Conservation (phyloP, 2,329 filamentous ascomycete genomes). For the Trichoderma koningii region DNA sequence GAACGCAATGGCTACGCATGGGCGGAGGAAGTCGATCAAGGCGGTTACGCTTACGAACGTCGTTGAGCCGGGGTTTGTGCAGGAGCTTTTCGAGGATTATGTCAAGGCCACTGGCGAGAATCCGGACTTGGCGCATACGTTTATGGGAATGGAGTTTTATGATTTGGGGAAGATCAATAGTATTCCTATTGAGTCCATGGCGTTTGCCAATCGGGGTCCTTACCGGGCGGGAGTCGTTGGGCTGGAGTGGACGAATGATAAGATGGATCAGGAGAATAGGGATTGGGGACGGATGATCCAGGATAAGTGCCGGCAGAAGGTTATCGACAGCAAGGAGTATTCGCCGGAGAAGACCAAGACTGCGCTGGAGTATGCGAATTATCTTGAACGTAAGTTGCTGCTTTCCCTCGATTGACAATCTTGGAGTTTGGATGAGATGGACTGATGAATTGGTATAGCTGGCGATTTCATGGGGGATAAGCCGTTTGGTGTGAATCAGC, state of each 20-base stretch:
- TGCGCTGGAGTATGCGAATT: constrained; percentile 19
- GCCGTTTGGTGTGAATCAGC: constrained; percentile 9
- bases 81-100: constrained; percentile 30
- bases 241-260: constrained; percentile 4
- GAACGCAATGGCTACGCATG: constrained; percentile 36
- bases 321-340: not conserved
- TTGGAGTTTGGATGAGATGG: not conserved
- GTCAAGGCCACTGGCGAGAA: constrained; percentile 34
- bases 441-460: constrained; percentile 4
- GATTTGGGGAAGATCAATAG: constrained; percentile 36
- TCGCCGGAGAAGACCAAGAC: not conserved
- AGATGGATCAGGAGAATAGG: constrained; percentile 10
- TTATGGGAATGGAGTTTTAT: constrained; percentile 45
- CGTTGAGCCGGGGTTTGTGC: constrained; percentile 31
- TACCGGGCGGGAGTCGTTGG: constrained; percentile 7
- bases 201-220: constrained; percentile 17
- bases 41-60: constrained; percentile 47
- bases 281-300: constrained; percentile 8
- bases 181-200: constrained; percentile 41
- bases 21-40: constrained; percentile 43
- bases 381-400: constrained; percentile 7
- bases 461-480: constrained; percentile 1
- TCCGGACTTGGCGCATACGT: constrained; percentile 32
- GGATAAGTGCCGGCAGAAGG: constrained; percentile 10
- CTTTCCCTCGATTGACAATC: too few species aligned